These are phyloP conservation scores for Aspergillus funiculosus DNA, from an alignment of 495 filamentous ascomycete species.

Conservation along the genomic window DNA sequence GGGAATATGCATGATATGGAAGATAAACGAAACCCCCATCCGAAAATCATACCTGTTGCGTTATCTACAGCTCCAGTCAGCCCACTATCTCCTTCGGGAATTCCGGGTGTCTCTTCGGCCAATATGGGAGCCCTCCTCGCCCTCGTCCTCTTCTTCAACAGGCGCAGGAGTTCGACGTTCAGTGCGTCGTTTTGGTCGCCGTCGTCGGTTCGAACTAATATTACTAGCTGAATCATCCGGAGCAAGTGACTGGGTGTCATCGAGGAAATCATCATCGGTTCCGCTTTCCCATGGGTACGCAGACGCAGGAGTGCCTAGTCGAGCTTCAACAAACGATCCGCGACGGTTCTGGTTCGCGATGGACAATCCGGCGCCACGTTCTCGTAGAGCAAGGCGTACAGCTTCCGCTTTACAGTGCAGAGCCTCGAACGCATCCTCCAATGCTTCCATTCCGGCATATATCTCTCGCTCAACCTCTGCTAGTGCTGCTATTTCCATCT, in stretches of 20 bases:
- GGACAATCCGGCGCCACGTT: slow-evolving; percentile 71
- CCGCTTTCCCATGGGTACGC: slow-evolving; percentile 38
- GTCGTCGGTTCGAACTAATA: slow-evolving; percentile 66
- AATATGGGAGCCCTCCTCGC: slow-evolving; percentile 28
- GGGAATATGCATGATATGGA: slow-evolving; percentile 7
- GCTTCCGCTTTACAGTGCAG: slow-evolving; percentile 79
- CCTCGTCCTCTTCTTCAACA: slow-evolving; percentile 79
- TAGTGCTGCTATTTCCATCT: slow-evolving; percentile 82
- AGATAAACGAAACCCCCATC: neutral
- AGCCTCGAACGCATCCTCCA: slow-evolving; percentile 93
- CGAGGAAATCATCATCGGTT: slow-evolving; percentile 56
- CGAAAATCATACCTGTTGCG: too few species aligned
- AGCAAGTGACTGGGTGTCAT: slow-evolving; percentile 62
- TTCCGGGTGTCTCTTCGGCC: slow-evolving; percentile 29
- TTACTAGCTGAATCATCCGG: slow-evolving; percentile 77
- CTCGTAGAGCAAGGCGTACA: slow-evolving; percentile 71
- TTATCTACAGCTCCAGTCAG: too few species aligned
- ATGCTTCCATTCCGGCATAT: slow-evolving; percentile 83
- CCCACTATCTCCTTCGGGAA: slow-evolving; percentile 27
- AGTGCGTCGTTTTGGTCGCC: slow-evolving; percentile 61
- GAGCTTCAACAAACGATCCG: slow-evolving; percentile 46
- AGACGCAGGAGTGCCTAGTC: slow-evolving; percentile 54
- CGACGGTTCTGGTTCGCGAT: slow-evolving; percentile 71
- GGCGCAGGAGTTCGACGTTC: slow-evolving; percentile 77
- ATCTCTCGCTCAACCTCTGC: slow-evolving; percentile 93